Percentiles rank a stretch among this genome's conserved stretches.
Conservation (phyloP, 2,329 filamentous ascomycete genomes). For the Colletotrichum theobromicola region DNA sequence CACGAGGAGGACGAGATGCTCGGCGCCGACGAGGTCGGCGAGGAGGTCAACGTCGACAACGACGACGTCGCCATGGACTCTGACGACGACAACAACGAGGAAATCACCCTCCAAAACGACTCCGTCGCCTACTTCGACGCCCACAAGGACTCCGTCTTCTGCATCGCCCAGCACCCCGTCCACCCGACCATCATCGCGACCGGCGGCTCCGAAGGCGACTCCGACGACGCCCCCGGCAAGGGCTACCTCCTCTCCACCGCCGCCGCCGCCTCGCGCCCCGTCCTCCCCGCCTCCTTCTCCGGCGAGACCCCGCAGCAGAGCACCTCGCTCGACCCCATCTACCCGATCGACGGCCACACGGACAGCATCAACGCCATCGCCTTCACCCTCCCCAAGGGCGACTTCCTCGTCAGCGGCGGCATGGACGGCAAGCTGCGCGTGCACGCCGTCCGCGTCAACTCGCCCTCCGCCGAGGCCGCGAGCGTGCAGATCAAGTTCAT, state of each 20-base stretch:
- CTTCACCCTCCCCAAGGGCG: slow-evolving; percentile 83
- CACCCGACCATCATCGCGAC: slow-evolving; percentile 82
- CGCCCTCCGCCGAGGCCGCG: slow-evolving; percentile 45
- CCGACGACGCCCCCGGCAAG: slow-evolving; percentile 70
- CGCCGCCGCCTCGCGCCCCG: slow-evolving; percentile 65
- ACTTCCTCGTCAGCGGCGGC: slow-evolving; percentile 85
- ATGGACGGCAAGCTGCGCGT: slow-evolving; percentile 83
- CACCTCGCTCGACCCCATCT: slow-evolving; percentile 67
- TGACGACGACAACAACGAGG: slow-evolving; percentile 70
- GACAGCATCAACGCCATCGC: slow-evolving; percentile 88
- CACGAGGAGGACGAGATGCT: slow-evolving; percentile 68
- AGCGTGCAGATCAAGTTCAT: slow-evolving; percentile 61
- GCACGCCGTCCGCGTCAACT: slow-evolving; percentile 60
- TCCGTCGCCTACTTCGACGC: slow-evolving; percentile 89
- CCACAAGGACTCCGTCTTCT: slow-evolving; percentile 91
- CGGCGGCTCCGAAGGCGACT: slow-evolving; percentile 72
- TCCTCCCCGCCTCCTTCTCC: slow-evolving; percentile 77
- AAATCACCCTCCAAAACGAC: slow-evolving; percentile 88
- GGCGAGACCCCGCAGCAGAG: slow-evolving; percentile 56
- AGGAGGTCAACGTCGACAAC: slow-evolving; percentile 66
- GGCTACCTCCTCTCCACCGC: slow-evolving; percentile 85
- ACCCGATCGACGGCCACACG: slow-evolving; percentile 84
- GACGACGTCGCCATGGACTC: slow-evolving; percentile 85
- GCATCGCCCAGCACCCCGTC: slow-evolving; percentile 89
- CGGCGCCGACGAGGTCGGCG: slow-evolving; percentile 76